phyloP scores from a whole-genome alignment of 2,329 filamentous ascomycete species.

The Rhytidhysteron rufulum region DNA sequence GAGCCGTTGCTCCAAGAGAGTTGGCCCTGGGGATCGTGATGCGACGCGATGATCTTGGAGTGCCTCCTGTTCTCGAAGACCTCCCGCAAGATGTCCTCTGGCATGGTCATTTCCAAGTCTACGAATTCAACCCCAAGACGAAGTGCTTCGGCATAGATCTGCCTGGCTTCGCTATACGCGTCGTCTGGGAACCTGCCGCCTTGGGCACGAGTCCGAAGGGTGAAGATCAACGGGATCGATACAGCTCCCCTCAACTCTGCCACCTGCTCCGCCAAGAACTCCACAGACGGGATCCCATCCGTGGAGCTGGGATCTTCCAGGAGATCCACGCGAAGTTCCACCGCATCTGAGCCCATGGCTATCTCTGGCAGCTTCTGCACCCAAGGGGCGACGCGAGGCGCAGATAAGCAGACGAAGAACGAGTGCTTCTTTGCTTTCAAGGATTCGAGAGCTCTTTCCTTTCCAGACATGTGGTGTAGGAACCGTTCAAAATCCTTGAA shows the following conservation, averaged over 20 bases:
- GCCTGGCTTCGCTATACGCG: constrained; percentile 64
- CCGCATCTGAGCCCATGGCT: constrained; percentile 82
- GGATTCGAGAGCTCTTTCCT: constrained; percentile 49
- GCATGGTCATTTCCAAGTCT: constrained; percentile 86
- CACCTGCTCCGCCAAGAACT: constrained; percentile 79
- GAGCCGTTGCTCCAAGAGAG: constrained; percentile 90
- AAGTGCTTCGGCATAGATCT: constrained; percentile 73
- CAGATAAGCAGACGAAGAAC: constrained; percentile 89
- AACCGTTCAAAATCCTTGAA: constrained; percentile 72
- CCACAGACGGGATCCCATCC: constrained; percentile 58
- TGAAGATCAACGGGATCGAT: constrained; percentile 83
- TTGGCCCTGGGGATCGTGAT: constrained; percentile 77
- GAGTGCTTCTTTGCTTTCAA: constrained; percentile 66
- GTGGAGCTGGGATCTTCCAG: constrained; percentile 65
- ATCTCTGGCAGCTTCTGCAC: constrained; percentile 65
- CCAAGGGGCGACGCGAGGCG: constrained; percentile 67
- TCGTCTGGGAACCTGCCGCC: constrained; percentile 84
- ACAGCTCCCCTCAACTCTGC: constrained; percentile 70
- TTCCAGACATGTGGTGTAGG: constrained; percentile 64
- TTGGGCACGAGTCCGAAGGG: constrained; percentile 78
- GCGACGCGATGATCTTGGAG: constrained; percentile 87
- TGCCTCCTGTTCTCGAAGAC: constrained; percentile 66
- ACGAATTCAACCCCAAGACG: constrained; percentile 87
- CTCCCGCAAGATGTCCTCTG: constrained; percentile 67
- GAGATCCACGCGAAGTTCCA: constrained; percentile 90